A percentile compares a stretch with the other conserved stretches of the same genome.
Evolutionary conservation across 2,329 filamentous ascomycete genomes (phyloP).

Genomic region (Lizonia empirigonia): DNA sequence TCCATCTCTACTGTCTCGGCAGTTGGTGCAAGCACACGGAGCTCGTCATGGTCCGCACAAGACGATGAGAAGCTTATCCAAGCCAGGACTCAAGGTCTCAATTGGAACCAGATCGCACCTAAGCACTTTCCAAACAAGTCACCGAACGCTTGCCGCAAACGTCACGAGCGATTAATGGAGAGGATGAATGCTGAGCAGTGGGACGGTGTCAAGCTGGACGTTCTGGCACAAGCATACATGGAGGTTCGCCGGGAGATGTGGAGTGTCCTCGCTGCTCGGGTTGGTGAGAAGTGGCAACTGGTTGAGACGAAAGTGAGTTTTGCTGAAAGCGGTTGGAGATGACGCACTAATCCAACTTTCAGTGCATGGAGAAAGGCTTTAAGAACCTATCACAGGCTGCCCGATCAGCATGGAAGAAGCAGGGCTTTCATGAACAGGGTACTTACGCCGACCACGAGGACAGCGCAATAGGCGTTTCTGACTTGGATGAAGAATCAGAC

Average conservation of each 20-base stretch:
- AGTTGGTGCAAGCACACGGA: conserved; percentile 42
- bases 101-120: conserved; percentile 81
- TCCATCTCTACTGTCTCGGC: conserved; percentile 42
- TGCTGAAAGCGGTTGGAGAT: background rate
- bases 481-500: conserved; percentile 53
- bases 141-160: conserved; percentile 84
- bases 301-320: conserved; percentile 77
- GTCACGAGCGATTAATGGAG: conserved; percentile 84
- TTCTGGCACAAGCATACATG: conserved; percentile 79
- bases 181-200: conserved; percentile 75
- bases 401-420: conserved; percentile 69
- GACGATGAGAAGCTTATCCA: conserved; percentile 76
- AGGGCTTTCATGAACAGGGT: conserved; percentile 52
- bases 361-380: conserved; percentile 84
- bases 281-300: conserved; percentile 64
- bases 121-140: conserved; percentile 78
- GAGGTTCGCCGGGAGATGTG: conserved; percentile 80
- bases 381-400: conserved; percentile 77
- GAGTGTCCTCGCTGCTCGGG: conserved; percentile 69
- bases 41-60: conserved; percentile 67
- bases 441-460: conserved; percentile 63
- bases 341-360: conserved; percentile 21
- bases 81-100: conserved; percentile 75
- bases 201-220: conserved; percentile 76
- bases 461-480: conserved; percentile 67